phyloP scores from a whole-genome alignment of 2,329 filamentous ascomycete species.

The Pseudogymnoascus sp. region DNA sequence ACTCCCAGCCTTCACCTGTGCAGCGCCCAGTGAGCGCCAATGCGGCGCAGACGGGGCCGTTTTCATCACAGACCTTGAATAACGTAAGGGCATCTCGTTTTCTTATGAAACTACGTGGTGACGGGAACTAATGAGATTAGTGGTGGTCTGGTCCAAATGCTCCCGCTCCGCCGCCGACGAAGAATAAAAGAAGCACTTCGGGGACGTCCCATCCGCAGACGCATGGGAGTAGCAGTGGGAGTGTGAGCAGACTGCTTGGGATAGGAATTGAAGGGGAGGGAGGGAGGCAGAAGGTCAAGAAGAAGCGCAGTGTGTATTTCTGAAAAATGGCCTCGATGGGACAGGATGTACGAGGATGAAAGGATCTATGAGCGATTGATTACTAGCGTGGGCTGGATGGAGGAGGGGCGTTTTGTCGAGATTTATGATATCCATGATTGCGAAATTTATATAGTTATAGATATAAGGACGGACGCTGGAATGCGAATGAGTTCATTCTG shows the following conservation, averaged over 20 bases:
- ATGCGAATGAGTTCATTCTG: background rate
- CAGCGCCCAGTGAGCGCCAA: slow-evolving; percentile 24
- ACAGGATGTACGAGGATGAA: background rate
- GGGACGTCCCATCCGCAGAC: background rate
- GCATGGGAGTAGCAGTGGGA: background rate
- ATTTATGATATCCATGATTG: slow-evolving; percentile 8
- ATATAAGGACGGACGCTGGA: background rate
- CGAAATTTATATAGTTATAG: background rate
- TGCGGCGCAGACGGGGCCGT: slow-evolving; percentile 1
- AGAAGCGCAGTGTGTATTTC: slow-evolving; percentile 12
- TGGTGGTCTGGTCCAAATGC: slow-evolving; percentile 5
- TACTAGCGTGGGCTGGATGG: background rate
- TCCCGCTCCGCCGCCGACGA: background rate
- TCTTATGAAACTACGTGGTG: background rate
- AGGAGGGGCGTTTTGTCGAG: background rate
- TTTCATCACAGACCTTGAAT: slow-evolving; percentile 12
- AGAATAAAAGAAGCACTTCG: background rate
- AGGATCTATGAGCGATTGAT: background rate
- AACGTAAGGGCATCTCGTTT: background rate
- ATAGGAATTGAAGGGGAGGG: background rate
- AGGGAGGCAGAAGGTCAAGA: slow-evolving; percentile 9
- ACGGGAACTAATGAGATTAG: background rate
- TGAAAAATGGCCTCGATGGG: background rate
- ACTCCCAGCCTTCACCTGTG: slow-evolving; percentile 21
- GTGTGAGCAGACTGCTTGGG: background rate